Evolutionary conservation across 1,284 basidiomycete genomes (phyloP).

Genomic region (Ceratorhiza oryzae-sativae): DNA sequence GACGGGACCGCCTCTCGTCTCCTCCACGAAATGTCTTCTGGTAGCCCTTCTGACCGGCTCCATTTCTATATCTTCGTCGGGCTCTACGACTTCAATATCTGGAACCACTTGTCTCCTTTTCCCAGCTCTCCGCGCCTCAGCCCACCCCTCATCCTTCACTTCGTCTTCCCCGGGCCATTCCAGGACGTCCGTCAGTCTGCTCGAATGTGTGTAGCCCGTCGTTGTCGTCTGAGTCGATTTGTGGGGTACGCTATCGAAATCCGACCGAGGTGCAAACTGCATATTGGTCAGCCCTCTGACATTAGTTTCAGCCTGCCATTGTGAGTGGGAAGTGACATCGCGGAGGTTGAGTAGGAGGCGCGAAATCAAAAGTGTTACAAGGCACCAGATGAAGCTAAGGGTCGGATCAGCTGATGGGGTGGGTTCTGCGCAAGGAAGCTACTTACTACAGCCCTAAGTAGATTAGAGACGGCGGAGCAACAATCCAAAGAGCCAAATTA

Average conservation of each 20-base stretch:
- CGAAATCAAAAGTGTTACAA: conserved; percentile 34
- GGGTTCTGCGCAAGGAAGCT: neutral
- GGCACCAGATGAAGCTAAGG: conserved; percentile 40
- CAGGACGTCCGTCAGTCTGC: conserved; percentile 23
- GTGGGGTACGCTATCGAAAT: conserved; percentile 1
- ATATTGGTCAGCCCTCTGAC: conserved; percentile 22
- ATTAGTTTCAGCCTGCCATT: conserved; percentile 27
- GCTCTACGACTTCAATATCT: conserved; percentile 6
- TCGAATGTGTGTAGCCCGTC: conserved; percentile 11
- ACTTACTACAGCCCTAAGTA: conserved; percentile 37
- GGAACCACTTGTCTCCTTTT: conserved; percentile 21
- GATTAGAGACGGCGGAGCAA: conserved; percentile 31
- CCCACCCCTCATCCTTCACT: neutral
- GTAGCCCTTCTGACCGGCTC: conserved; percentile 8
- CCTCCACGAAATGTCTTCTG: neutral
- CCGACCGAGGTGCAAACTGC: conserved; percentile 27
- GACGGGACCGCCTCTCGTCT: neutral
- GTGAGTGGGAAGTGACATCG: conserved; percentile 6
- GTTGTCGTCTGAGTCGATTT: neutral
- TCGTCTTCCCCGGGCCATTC: conserved; percentile 28
- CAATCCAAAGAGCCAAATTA: conserved; percentile 36
- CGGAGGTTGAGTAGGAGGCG: conserved; percentile 39
- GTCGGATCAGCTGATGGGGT: neutral
- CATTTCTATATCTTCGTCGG: conserved; percentile 9
- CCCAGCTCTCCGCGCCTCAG: neutral